Conservation (phyloP, 208 protist genomes). For the Angomonas deanei region DNA sequence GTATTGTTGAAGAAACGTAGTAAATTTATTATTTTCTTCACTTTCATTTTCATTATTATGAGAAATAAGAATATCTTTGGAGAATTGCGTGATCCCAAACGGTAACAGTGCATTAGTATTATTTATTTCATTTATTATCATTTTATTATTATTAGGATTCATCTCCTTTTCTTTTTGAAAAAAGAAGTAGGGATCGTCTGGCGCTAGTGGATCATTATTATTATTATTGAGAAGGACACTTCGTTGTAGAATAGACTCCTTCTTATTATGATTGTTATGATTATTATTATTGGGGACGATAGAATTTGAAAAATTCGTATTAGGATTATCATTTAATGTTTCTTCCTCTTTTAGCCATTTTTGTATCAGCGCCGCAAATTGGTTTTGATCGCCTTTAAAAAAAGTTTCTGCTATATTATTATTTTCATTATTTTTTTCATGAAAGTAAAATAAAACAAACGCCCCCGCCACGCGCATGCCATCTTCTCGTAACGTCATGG, state of each 20-base stretch:
- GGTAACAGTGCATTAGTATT: not conserved
- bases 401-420: not conserved
- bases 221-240: no score
- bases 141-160: no score
- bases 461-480: conserved; percentile 1
- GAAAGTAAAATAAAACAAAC: not conserved
- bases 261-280: no score
- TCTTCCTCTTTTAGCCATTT: not conserved
- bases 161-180: no score
- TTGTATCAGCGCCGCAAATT: not conserved
- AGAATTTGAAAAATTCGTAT: no score
- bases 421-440: not conserved
- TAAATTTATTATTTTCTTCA: no score
- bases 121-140: not conserved
- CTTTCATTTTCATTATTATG: no score
- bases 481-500: not conserved
- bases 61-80: not conserved
- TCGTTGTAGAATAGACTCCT: no score
- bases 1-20: no score
- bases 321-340: not conserved
- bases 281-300: no score
- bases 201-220: no score
- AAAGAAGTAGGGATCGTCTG: no score
- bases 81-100: not conserved
- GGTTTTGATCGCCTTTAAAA: not conserved